Evolutionary conservation across 2,329 filamentous ascomycete species (phyloP).

Genomic region (Epicoccum nigrum): DNA sequence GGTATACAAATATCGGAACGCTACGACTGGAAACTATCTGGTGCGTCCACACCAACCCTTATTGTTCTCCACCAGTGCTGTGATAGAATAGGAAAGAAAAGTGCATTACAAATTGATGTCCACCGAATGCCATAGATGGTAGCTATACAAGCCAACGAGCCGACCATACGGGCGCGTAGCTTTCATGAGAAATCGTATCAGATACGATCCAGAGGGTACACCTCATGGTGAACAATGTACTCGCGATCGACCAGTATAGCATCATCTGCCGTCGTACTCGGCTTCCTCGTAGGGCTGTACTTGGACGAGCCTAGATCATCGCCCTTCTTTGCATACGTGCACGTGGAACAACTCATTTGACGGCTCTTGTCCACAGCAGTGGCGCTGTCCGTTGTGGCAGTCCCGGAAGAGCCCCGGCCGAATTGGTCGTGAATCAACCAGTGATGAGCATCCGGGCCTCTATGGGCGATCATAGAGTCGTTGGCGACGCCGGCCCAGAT

Average conservation of each 20-base stretch:
- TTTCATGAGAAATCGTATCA: not conserved
- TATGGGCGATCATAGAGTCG: constrained; percentile 26
- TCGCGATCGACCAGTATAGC: constrained; percentile 31
- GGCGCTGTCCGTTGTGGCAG: constrained; percentile 15
- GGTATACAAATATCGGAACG: not conserved
- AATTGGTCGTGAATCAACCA: constrained; percentile 34
- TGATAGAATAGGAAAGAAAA: not conserved
- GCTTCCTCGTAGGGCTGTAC: constrained; percentile 12
- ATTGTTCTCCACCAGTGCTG: not conserved
- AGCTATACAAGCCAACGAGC: too few relatives aligned
- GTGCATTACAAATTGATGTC: constrained; percentile 2
- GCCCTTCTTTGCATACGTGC: constrained; percentile 22
- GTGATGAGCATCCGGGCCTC: constrained; percentile 35
- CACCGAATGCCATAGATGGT: not conserved
- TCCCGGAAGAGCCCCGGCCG: constrained; percentile 18
- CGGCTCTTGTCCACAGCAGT: constrained; percentile 26
- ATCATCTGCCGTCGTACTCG: constrained; percentile 13
- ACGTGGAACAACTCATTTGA: constrained; percentile 22
- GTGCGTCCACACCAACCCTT: too few relatives aligned
- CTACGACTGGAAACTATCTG: not conserved
- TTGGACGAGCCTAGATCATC: constrained; percentile 24
- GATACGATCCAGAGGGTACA: constrained; percentile 14
- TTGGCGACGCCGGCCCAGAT: constrained; percentile 63
- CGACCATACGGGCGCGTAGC: too few relatives aligned
- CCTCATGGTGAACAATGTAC: constrained; percentile 28